phyloP scores from a whole-genome alignment of 2,329 filamentous ascomycete genomes.

The Epichloe typhina region DNA sequence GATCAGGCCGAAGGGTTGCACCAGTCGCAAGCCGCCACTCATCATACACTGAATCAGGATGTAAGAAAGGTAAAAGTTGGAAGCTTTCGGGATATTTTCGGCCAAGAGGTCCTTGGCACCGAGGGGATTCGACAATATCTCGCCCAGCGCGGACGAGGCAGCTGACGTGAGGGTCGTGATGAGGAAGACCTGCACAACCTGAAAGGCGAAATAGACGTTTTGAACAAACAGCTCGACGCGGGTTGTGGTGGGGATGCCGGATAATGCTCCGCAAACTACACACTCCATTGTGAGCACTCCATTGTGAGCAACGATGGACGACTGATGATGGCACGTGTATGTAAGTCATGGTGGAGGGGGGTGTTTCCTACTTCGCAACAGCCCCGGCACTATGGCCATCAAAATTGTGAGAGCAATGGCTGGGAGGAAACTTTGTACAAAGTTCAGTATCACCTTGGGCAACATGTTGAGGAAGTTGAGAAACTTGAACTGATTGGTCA shows the following conservation, averaged over 20 bases:
- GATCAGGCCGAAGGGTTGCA: slow-evolving; percentile 55
- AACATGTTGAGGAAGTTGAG: slow-evolving; percentile 59
- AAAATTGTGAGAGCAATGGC: slow-evolving; percentile 66
- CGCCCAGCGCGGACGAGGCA: slow-evolving; percentile 53
- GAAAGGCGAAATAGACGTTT: slow-evolving; percentile 82
- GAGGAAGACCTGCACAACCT: slow-evolving; percentile 84
- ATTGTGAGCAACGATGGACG: slow-evolving; percentile 6
- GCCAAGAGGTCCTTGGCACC: slow-evolving; percentile 54
- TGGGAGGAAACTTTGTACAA: slow-evolving; percentile 76
- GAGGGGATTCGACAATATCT: slow-evolving; percentile 50
- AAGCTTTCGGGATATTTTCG: slow-evolving; percentile 62
- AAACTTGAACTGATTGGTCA: slow-evolving; percentile 55
- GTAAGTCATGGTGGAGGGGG: not conserved
- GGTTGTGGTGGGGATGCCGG: slow-evolving; percentile 68
- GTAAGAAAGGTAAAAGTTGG: slow-evolving; percentile 90
- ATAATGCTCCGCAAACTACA: slow-evolving; percentile 58
- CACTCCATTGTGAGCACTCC: accelerated
- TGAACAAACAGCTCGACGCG: slow-evolving; percentile 80
- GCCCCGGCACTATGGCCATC: slow-evolving; percentile 72
- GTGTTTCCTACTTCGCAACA: slow-evolving; percentile 49
- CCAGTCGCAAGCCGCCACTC: slow-evolving; percentile 58
- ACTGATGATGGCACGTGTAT: not conserved
- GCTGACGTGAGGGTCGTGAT: slow-evolving; percentile 73
- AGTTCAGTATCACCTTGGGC: slow-evolving; percentile 59
- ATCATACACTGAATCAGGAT: slow-evolving; percentile 85